A percentile compares a stretch with the other conserved stretches of the same genome.
Evolutionary conservation across 805 yeast species (phyloP).

Genomic region (Candida nonsorbophila): DNA sequence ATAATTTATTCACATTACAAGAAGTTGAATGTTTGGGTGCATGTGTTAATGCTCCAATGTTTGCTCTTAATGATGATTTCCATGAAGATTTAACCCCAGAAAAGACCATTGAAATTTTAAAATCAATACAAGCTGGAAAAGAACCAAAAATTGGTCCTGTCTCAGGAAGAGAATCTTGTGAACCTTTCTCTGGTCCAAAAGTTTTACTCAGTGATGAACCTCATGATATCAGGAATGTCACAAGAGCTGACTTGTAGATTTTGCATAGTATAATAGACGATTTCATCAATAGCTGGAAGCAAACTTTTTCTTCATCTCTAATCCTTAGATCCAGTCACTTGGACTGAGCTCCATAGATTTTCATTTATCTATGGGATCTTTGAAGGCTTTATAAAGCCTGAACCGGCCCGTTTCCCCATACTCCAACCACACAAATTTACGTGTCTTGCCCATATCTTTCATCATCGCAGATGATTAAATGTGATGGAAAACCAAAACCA

Average conservation of each 20-base stretch:
- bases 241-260: slow-evolving; percentile 61
- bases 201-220: slow-evolving; percentile 59
- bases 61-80: slow-evolving; percentile 78
- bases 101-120: slow-evolving; percentile 54
- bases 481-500: no score
- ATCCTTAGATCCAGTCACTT: not conserved
- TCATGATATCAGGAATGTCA: slow-evolving; percentile 60
- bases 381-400: no score
- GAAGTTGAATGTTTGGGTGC: slow-evolving; percentile 93
- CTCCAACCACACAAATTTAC: no score
- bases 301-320: not conserved
- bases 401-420: no score
- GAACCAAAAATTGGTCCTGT: slow-evolving; percentile 64
- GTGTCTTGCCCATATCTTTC: no score
- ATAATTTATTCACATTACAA: slow-evolving; percentile 71
- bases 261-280: not conserved
- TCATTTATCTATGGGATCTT: not conserved
- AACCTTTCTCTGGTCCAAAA: slow-evolving; percentile 69
- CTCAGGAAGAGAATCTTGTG: slow-evolving; percentile 64
- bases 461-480: no score
- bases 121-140: slow-evolving; percentile 60
- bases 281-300: not conserved
- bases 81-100: slow-evolving; percentile 77
- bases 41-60: slow-evolving; percentile 87
- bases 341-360: not conserved